Evolutionary conservation across 2,329 filamentous ascomycete species (phyloP).

Genomic region (Epichloe festucae): DNA sequence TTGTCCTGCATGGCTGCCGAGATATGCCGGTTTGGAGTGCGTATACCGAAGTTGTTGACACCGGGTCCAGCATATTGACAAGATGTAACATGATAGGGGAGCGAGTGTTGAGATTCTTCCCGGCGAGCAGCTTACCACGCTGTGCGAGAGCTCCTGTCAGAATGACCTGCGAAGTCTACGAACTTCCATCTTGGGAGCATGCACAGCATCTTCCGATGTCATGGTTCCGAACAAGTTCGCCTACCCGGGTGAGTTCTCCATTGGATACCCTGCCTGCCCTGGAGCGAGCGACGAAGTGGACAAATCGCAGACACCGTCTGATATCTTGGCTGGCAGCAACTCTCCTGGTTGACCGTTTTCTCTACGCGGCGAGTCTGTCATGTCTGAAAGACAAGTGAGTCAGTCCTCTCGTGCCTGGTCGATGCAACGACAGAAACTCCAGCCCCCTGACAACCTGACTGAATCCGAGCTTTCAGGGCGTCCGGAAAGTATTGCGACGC

Average conservation of each 20-base stretch:
- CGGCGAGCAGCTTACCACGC: background rate
- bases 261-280: too few relatives aligned
- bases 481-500: too few relatives aligned
- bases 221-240: constrained; percentile 1
- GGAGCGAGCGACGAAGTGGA: too few relatives aligned
- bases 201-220: background rate
- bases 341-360: too few relatives aligned
- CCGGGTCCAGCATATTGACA: background rate
- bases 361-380: too few relatives aligned
- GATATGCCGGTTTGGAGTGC: background rate
- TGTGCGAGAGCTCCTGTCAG: constrained; percentile 1
- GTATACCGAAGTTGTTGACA: background rate
- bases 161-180: background rate
- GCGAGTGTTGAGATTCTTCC: background rate
- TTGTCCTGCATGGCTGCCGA: too few relatives aligned
- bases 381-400: too few relatives aligned
- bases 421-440: too few relatives aligned
- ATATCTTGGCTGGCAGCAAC: too few relatives aligned
- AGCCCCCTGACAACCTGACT: too few relatives aligned
- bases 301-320: background rate
- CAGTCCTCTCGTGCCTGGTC: too few relatives aligned
- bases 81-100: background rate
- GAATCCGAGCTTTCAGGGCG: too few relatives aligned
- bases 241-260: background rate
- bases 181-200: background rate